Evolutionary conservation across 768 basidiomycete species (phyloP).

Genomic region (Kwoniella dendrophila): DNA sequence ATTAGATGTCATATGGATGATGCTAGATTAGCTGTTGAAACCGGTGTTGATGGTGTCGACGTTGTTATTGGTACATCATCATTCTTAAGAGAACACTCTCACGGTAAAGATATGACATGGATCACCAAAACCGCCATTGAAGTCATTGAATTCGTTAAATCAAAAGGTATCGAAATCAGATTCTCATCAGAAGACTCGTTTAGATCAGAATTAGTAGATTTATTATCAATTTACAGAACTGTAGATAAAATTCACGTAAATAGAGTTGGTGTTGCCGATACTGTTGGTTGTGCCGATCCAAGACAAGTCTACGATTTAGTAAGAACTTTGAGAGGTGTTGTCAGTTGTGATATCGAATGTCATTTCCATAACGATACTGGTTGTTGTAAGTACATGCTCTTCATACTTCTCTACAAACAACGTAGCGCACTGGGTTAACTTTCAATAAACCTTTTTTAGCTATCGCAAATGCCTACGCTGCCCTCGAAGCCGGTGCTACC

Average conservation of each 20-base stretch:
- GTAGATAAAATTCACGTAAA: constrained; percentile 99
- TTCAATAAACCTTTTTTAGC: constrained; percentile 59
- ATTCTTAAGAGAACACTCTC: constrained; percentile 98
- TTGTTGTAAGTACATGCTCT: constrained; percentile 67
- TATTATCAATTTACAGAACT: constrained; percentile 97
- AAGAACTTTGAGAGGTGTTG: constrained; percentile 91
- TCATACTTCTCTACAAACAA: background rate
- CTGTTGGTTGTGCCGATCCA: constrained; percentile 98
- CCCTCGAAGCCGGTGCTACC: constrained; percentile 96
- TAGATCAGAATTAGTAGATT: constrained; percentile 98
- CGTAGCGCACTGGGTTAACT: too few species aligned
- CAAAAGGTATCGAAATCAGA: constrained; percentile 98
- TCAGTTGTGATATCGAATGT: constrained; percentile 95
- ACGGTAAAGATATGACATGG: constrained; percentile 99
- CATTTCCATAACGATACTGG: constrained; percentile 97
- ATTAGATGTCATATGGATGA: constrained; percentile 99
- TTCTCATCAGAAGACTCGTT: constrained; percentile 99
- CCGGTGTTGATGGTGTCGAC: constrained; percentile 97
- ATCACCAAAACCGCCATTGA: constrained; percentile 98
- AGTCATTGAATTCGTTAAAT: constrained; percentile 99
- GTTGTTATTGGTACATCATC: constrained; percentile 99
- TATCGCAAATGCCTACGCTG: constrained; percentile 97
- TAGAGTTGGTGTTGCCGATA: constrained; percentile 98
- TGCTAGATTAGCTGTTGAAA: constrained; percentile 96
- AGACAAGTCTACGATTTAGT: constrained; percentile 98